phyloP scores from a whole-genome alignment of 139 green algal genomes.

The Haematococcus lacustris region DNA sequence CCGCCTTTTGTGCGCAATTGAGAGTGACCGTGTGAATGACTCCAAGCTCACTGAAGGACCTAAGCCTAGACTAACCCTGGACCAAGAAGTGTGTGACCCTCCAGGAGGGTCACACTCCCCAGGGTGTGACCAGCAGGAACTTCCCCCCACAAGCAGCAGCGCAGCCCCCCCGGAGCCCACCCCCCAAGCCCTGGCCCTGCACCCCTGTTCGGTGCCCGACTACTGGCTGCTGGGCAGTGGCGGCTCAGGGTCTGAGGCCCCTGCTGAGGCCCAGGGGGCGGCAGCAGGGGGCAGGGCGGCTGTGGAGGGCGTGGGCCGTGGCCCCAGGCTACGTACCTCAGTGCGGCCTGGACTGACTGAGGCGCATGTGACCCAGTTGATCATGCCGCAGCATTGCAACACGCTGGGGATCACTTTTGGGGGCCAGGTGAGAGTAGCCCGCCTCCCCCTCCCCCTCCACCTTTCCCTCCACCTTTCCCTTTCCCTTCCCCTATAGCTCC shows the following conservation, averaged over 20 bases:
- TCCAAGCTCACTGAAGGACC: too few relatives aligned
- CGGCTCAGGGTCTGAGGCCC: neutral
- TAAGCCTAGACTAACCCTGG: too few relatives aligned
- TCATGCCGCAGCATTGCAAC: slow-evolving; percentile 80
- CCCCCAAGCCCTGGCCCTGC: neutral
- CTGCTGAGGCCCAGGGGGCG: too few relatives aligned
- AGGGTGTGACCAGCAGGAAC: neutral
- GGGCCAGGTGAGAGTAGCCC: slow-evolving; percentile 41
- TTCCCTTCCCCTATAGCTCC: too few relatives aligned
- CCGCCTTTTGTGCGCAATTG: too few relatives aligned
- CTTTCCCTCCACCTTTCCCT: too few relatives aligned
- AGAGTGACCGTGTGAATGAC: too few relatives aligned
- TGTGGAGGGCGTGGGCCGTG: neutral
- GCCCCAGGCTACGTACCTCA: neutral
- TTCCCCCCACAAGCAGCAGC: too few relatives aligned
- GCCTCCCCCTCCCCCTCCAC: neutral
- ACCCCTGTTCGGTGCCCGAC: neutral
- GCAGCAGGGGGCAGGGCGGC: neutral
- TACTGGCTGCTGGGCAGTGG: neutral
- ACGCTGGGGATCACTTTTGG: slow-evolving; percentile 75
- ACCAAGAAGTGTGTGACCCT: too few relatives aligned
- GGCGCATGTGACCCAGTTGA: slow-evolving; percentile 68
- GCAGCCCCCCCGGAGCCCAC: too few relatives aligned
- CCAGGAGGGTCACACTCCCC: too few relatives aligned
- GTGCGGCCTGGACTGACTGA: slow-evolving; percentile 47